Percentiles rank a stretch among this genome's conserved stretches.
Evolutionary conservation across 208 protist species (phyloP).

Genomic region (Leishmania aethiopica): DNA sequence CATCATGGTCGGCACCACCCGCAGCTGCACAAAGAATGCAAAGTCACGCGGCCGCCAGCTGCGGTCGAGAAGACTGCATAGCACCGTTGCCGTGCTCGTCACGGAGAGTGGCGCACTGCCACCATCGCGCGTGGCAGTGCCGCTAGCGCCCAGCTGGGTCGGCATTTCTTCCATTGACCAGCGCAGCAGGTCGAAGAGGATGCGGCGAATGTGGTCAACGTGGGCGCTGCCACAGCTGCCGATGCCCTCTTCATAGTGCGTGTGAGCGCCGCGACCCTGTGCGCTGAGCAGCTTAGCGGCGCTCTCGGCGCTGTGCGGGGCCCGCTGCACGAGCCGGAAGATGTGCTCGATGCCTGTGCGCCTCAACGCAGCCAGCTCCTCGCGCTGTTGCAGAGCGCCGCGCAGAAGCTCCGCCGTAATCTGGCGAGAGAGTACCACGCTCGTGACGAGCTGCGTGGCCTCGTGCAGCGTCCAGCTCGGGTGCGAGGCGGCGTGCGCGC

Average conservation of each 20-base stretch:
- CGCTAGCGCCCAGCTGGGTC: not conserved
- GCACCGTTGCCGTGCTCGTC: conserved; percentile 32
- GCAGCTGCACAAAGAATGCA: conserved; percentile 48
- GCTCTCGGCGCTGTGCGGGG: conserved; percentile 38
- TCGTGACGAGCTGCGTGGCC: conserved; percentile 31
- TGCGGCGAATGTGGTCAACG: conserved; percentile 15
- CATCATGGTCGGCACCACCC: conserved; percentile 54
- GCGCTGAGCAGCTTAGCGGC: conserved; percentile 39
- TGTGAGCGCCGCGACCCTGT: conserved; percentile 22
- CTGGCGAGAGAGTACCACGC: conserved; percentile 21
- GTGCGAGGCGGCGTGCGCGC: conserved; percentile 24
- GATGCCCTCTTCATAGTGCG: conserved; percentile 39
- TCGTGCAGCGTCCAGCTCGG: conserved; percentile 31
- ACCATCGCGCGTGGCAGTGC: too few relatives aligned
- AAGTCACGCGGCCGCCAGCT: conserved; percentile 68
- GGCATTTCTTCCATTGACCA: conserved; percentile 16
- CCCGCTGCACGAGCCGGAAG: conserved; percentile 24
- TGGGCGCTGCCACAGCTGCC: conserved; percentile 11
- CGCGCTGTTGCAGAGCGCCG: conserved; percentile 31
- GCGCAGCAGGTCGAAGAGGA: conserved; percentile 27
- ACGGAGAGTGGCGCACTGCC: conserved; percentile 1
- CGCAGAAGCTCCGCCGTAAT: conserved; percentile 28
- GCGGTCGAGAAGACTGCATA: conserved; percentile 68
- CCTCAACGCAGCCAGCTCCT: conserved; percentile 38
- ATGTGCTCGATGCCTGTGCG: conserved; percentile 41